A percentile compares a stretch with the other conserved stretches of the same genome.
phyloP scores from a whole-genome alignment of 805 yeast species.

The Ogataea haglerorum region DNA sequence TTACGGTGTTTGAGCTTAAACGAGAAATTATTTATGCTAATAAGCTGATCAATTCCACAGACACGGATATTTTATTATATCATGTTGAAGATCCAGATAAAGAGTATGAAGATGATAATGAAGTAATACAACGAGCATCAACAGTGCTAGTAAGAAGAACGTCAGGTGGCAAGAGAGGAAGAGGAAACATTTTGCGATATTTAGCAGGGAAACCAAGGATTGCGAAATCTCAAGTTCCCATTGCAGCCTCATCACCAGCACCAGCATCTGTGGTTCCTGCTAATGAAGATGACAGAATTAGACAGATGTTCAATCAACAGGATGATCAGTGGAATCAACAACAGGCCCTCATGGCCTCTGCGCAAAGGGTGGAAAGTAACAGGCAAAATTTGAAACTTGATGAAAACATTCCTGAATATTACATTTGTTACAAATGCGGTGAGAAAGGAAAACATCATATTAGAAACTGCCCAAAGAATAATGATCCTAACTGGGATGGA shows the following conservation, averaged over 20 bases:
- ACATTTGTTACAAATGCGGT: constrained; percentile 95
- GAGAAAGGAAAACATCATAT: constrained; percentile 92
- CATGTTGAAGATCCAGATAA: constrained; percentile 47
- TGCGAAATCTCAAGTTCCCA: constrained; percentile 18
- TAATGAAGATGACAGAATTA: constrained; percentile 83
- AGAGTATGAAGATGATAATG: constrained; percentile 84
- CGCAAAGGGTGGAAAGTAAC: constrained; percentile 56
- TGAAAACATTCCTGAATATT: constrained; percentile 90
- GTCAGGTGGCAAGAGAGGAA: constrained; percentile 53
- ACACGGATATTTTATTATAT: constrained; percentile 71
- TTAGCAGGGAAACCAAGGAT: constrained; percentile 68
- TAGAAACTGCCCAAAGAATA: constrained; percentile 89
- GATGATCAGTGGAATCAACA: constrained; percentile 94
- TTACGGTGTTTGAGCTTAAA: constrained; percentile 90
- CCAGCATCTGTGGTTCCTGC: constrained; percentile 13
- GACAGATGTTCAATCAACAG: constrained; percentile 89
- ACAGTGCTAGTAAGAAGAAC: constrained; percentile 78
- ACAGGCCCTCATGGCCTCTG: constrained; percentile 85
- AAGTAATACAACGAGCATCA: constrained; percentile 85
- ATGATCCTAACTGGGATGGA: constrained; percentile 92
- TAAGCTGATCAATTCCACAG: constrained; percentile 77
- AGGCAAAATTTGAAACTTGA: constrained; percentile 42
- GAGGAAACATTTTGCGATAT: constrained; percentile 65
- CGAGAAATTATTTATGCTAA: constrained; percentile 83
- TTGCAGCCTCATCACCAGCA: constrained; percentile 16